Percentiles rank a stretch among this genome's conserved stretches.
phyloP scores from a whole-genome alignment of 805 yeast genomes.

The Saturnispora besseyi region DNA sequence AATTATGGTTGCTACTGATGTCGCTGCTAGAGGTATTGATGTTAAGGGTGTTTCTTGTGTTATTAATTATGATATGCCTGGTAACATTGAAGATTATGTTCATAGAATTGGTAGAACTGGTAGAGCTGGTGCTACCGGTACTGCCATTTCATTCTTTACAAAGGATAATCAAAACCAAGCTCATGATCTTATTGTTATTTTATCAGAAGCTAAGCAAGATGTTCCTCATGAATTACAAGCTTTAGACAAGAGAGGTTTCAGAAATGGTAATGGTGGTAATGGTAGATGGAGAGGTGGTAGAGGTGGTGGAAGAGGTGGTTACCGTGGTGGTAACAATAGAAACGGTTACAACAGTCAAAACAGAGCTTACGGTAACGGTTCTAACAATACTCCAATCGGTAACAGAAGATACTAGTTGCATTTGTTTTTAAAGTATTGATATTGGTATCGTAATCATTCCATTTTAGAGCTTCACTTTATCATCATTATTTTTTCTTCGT shows the following conservation, averaged over 20 bases:
- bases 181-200: constrained; percentile 77
- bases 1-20: constrained; percentile 98
- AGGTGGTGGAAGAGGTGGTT: constrained; percentile 41
- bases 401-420: constrained; percentile 29
- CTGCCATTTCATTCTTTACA: constrained; percentile 91
- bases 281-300: constrained; percentile 47
- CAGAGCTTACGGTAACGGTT: constrained; percentile 25
- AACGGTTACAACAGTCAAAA: constrained; percentile 24
- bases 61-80: constrained; percentile 95
- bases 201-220: constrained; percentile 91
- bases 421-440: constrained; percentile 1
- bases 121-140: constrained; percentile 96
- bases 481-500: background rate
- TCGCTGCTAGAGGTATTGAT: constrained; percentile 99
- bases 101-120: constrained; percentile 99
- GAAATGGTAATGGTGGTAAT: constrained; percentile 46
- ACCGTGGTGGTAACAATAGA: constrained; percentile 30
- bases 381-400: constrained; percentile 41
- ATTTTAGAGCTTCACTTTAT: background rate
- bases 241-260: constrained; percentile 62
- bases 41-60: constrained; percentile 96
- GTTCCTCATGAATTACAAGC: constrained; percentile 72
- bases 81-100: constrained; percentile 95
- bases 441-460: background rate
- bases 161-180: constrained; percentile 82